These are phyloP conservation scores for Tetrapisispora nanseiensis DNA, from an alignment of 805 yeast species.

Conservation along the genomic window DNA sequence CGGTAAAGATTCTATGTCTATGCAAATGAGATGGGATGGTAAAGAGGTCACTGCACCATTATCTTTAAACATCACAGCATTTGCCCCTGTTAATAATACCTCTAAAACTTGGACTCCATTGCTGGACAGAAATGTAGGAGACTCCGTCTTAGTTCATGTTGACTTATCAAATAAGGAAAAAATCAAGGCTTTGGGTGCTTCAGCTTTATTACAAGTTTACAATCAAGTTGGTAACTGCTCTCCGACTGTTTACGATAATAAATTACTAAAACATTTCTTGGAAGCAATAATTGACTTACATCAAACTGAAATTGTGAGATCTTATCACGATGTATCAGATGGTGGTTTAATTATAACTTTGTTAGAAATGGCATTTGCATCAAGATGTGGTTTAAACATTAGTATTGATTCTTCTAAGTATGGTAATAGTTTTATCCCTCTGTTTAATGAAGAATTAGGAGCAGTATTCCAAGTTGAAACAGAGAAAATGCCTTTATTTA, in stretches of 20 bases:
- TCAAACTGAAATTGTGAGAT: slow-evolving; percentile 52
- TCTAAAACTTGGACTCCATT: slow-evolving; percentile 94
- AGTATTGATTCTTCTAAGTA: slow-evolving; percentile 30
- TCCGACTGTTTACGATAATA: slow-evolving; percentile 72
- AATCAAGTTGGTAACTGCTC: slow-evolving; percentile 72
- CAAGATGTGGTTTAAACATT: slow-evolving; percentile 72
- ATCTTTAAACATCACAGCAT: slow-evolving; percentile 83
- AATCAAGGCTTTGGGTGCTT: slow-evolving; percentile 69
- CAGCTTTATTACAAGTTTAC: slow-evolving; percentile 91
- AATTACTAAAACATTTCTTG: slow-evolving; percentile 58
- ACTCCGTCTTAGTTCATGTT: slow-evolving; percentile 62
- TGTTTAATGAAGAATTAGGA: slow-evolving; percentile 92
- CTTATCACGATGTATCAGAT: slow-evolving; percentile 94
- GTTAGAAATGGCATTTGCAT: slow-evolving; percentile 95
- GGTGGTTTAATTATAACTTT: slow-evolving; percentile 87
- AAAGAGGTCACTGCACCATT: slow-evolving; percentile 94
- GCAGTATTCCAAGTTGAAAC: slow-evolving; percentile 81
- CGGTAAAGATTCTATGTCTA: slow-evolving; percentile 98
- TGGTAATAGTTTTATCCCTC: slow-evolving; percentile 40
- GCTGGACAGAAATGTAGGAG: slow-evolving; percentile 41
- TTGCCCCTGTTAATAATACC: slow-evolving; percentile 77
- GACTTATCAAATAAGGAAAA: slow-evolving; percentile 55
- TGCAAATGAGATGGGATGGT: slow-evolving; percentile 96
- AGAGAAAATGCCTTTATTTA: slow-evolving; percentile 45
- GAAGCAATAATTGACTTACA: slow-evolving; percentile 65